phyloP scores from a whole-genome alignment of 2,329 filamentous ascomycete species.

The Microdochium paspali region DNA sequence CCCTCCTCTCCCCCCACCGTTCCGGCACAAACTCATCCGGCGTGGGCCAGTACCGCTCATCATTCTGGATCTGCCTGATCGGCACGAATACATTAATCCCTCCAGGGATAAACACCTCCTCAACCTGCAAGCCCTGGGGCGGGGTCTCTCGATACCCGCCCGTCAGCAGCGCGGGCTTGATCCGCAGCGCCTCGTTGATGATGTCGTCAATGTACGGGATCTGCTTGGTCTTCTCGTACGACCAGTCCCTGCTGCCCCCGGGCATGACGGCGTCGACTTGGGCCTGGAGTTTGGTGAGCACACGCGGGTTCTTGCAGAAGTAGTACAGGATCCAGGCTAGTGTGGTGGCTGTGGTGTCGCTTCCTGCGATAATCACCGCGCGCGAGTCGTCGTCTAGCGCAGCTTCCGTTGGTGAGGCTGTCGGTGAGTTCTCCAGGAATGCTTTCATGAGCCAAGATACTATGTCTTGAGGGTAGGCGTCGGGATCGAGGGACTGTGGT shows the following conservation, averaged over 20 bases:
- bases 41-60: constrained; percentile 9
- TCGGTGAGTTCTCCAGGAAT: not conserved
- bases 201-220: constrained; percentile 22
- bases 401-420: not conserved
- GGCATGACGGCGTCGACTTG: constrained; percentile 5
- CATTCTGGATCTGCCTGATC: constrained; percentile 14
- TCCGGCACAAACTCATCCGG: constrained; percentile 12
- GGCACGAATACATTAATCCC: constrained; percentile 10
- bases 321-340: constrained; percentile 6
- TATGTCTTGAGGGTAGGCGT: constrained; percentile 1
- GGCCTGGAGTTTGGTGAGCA: constrained; percentile 3
- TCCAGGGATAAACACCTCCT: constrained; percentile 2
- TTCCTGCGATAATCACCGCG: constrained; percentile 7
- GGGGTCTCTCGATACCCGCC: constrained; percentile 25
- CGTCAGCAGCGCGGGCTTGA: constrained; percentile 28
- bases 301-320: constrained; percentile 3
- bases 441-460: constrained; percentile 3
- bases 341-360: constrained; percentile 7
- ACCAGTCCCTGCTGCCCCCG: too few relatives aligned
- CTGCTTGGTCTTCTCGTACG: constrained; percentile 4
- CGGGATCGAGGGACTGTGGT: not conserved
- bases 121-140: constrained; percentile 15
- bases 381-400: constrained; percentile 5
- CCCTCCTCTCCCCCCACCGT: constrained; percentile 9
- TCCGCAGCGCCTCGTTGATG: constrained; percentile 32